Conservation (phyloP, 306 rosid species). For the Cucurbita maxima region DNA sequence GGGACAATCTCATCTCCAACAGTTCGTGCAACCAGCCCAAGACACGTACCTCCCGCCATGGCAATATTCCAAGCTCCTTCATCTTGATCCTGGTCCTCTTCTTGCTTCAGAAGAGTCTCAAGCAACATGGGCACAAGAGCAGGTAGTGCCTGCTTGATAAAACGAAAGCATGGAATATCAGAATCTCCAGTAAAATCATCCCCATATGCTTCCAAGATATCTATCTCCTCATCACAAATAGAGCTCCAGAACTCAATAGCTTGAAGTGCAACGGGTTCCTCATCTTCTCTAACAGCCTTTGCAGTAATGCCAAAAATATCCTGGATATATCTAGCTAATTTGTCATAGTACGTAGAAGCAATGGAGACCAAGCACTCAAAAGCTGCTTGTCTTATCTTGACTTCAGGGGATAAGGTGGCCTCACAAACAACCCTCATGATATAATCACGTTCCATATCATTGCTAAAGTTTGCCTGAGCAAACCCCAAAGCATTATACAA, state of each 20-base stretch:
- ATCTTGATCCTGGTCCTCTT: conserved; percentile 93
- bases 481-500: conserved; percentile 78
- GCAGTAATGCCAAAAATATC: conserved; percentile 76
- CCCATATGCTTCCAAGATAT: conserved; percentile 76
- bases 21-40: conserved; percentile 85
- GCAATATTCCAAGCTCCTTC: conserved; percentile 99
- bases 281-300: conserved; percentile 83
- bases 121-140: conserved; percentile 70
- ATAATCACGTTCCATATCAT: conserved; percentile 80
- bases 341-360: conserved; percentile 78
- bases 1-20: conserved; percentile 88
- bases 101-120: conserved; percentile 79
- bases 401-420: conserved; percentile 68
- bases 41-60: conserved; percentile 97
- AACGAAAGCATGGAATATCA: conserved; percentile 67
- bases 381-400: conserved; percentile 73
- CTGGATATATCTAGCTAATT: conserved; percentile 62
- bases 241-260: conserved; percentile 96
- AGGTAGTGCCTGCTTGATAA: conserved; percentile 80
- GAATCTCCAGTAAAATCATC: conserved; percentile 74
- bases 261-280: conserved; percentile 87
- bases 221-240: conserved; percentile 88
- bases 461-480: conserved; percentile 85
- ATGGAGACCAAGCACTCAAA: conserved; percentile 89
- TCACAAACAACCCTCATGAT: conserved; percentile 89